Percentiles rank a stretch among this genome's conserved stretches.
phyloP scores from a whole-genome alignment of 768 basidiomycete species.

The Cubamyces lactineus region DNA sequence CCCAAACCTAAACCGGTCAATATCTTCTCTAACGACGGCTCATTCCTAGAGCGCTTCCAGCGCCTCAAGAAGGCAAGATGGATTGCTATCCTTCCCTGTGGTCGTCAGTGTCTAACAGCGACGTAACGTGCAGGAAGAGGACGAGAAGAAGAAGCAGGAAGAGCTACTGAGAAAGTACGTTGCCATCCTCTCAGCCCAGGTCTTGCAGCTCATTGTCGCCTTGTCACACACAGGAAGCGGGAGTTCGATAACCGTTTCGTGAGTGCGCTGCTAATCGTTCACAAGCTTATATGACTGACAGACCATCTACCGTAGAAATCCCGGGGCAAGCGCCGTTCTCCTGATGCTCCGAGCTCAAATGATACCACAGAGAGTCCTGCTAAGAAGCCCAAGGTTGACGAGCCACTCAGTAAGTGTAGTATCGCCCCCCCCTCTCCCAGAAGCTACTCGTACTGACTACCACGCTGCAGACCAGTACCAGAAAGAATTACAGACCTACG shows the following conservation, averaged over 20 bases:
- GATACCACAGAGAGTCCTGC: constrained; percentile 39
- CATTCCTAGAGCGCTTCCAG: constrained; percentile 67
- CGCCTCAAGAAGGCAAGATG: constrained; percentile 54
- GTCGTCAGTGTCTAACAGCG: not conserved
- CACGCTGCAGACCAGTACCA: constrained; percentile 42
- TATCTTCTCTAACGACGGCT: constrained; percentile 71
- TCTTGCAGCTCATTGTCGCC: not conserved
- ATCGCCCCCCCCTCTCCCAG: not conserved
- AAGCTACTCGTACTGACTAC: not conserved
- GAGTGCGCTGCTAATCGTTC: constrained; percentile 32
- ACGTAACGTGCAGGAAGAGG: constrained; percentile 48
- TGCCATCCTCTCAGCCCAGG: not conserved
- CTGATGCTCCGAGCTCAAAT: constrained; percentile 42
- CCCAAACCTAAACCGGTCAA: constrained; percentile 53
- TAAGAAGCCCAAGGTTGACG: constrained; percentile 45
- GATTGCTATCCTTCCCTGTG: no score
- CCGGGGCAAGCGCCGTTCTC: constrained; percentile 58
- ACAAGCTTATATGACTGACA: not conserved
- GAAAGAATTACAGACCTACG: constrained; percentile 45
- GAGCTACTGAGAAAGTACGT: constrained; percentile 54
- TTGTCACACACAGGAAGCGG: constrained; percentile 49
- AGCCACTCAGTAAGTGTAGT: constrained; percentile 38
- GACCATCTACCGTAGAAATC: constrained; percentile 46
- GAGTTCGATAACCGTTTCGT: constrained; percentile 66
- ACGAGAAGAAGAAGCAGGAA: constrained; percentile 57